Conservation (phyloP, 805 yeast genomes). For the Sugiyamaella americana region DNA sequence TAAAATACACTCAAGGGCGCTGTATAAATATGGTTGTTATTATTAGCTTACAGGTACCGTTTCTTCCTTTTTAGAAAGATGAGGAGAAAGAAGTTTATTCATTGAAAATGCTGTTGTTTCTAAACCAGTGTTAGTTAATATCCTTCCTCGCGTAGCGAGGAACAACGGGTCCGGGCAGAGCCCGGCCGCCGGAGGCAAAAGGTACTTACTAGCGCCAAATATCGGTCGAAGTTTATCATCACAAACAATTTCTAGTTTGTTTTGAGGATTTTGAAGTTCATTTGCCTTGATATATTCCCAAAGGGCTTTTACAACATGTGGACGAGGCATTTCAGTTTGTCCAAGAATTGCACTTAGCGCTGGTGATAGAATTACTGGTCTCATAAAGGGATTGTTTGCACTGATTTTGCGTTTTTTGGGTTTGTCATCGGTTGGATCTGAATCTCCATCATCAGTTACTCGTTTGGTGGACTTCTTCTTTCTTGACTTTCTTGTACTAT, state of each 20-base stretch:
- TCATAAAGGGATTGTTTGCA: constrained; percentile 26
- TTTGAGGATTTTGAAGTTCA: constrained; percentile 59
- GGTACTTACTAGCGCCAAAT: constrained; percentile 44
- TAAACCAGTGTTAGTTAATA: not conserved
- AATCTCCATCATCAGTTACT: not conserved
- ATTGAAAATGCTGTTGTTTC: constrained; percentile 25
- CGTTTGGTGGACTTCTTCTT: constrained; percentile 6
- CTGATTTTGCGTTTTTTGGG: constrained; percentile 9
- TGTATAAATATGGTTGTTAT: too few relatives aligned
- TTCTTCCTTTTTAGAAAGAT: constrained; percentile 17
- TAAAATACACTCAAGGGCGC: too few relatives aligned
- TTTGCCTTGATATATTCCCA: constrained; percentile 67
- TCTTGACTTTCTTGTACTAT: constrained; percentile 12
- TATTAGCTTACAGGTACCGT: not conserved
- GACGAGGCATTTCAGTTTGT: constrained; percentile 45
- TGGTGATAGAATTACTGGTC: constrained; percentile 44
- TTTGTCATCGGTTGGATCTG: constrained; percentile 5
- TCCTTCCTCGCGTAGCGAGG: not conserved
- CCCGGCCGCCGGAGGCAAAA: not conserved
- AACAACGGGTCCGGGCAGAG: not conserved
- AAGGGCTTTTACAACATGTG: constrained; percentile 60
- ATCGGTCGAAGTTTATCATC: constrained; percentile 51
- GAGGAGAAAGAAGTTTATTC: constrained; percentile 26
- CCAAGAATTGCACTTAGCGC: constrained; percentile 48
- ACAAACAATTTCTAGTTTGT: constrained; percentile 58